Conservation (phyloP, 1,284 basidiomycete genomes). For the Neonothopanus nambi region DNA sequence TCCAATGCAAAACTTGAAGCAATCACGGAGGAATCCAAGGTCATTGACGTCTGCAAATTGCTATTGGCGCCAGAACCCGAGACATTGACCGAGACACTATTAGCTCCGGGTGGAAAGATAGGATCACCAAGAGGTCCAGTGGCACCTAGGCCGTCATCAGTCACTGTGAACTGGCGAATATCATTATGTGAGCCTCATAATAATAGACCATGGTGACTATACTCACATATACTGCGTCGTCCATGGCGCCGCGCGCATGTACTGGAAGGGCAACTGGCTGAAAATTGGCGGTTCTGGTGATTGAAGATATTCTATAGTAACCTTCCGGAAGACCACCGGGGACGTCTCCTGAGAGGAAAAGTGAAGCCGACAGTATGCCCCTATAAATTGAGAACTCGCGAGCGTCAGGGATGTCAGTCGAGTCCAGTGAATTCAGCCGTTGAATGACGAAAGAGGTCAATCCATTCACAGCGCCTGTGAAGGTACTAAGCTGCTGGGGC, state of each 20-base stretch:
- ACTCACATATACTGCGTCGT: slow-evolving; percentile 16
- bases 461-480: slow-evolving; percentile 39
- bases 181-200: background rate
- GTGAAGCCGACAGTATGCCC: slow-evolving; percentile 42
- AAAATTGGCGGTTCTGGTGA: slow-evolving; percentile 45
- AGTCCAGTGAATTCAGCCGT: slow-evolving; percentile 34
- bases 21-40: background rate
- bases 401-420: slow-evolving; percentile 42
- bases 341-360: slow-evolving; percentile 7
- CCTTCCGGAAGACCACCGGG: slow-evolving; percentile 47
- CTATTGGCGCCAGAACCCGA: background rate
- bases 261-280: slow-evolving; percentile 42
- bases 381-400: slow-evolving; percentile 45
- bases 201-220: background rate
- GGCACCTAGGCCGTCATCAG: background rate
- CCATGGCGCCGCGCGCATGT: slow-evolving; percentile 36
- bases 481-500: background rate
- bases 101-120: background rate
- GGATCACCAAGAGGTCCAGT: background rate
- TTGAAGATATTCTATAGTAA: slow-evolving; percentile 43
- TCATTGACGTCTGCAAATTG: background rate
- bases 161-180: background rate
- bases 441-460: slow-evolving; percentile 55
- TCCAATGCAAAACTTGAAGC: background rate
- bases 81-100: background rate